Evolutionary conservation across 2,329 filamentous ascomycete species (phyloP), one percentile per base, ranked within the genome.

Genomic region (Aspergillus brasiliensis): DNA sequence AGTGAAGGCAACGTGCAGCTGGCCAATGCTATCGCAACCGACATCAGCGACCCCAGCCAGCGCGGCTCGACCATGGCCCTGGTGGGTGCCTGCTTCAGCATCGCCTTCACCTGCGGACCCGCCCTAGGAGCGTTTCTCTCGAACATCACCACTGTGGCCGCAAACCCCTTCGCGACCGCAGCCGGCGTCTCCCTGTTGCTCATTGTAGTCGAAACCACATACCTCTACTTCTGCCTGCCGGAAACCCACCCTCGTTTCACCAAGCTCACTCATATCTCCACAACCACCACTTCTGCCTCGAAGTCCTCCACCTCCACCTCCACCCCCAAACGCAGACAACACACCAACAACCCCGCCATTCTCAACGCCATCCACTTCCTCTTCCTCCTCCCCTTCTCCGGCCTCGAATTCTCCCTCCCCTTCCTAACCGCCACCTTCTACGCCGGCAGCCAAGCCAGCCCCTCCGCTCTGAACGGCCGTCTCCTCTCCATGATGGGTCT

Each of bases 381-480:
- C 49, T 99, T 99, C 77, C 87, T 99, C 61, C 87, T 99, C 11
- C 97, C 97, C 78, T 99, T 99, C 79, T 97, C 92, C 2, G 95
- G 95, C 62, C 94, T 99, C 90, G 95, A 99, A 74, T 98, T 97
- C 76, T 97, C 92, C 0, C 84, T 99, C 3, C 93, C 95, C 0
- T 99, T 99, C 75, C 93, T 99, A 87, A 98, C 94, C 0, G 96
- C 95, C 70, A 94, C 97, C 56, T 85, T 99, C 47, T 98, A 98
- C 75, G 85, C 85, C 8, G 96, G 95, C 73, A 67, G 66, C 17
- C 71, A 70, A n/a, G 63, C 70, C 38, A 79, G 73, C 55, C 78
- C 79, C 0, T 89, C 92, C 0, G 85, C 87, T 46, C 85, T 91
- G 55, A 96, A 96, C 65, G 95, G 95, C 15, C 86, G 88, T 10